Evolutionary conservation across 2,329 filamentous ascomycete species (phyloP), one percentile per base, ranked within the genome.

Genomic region (Akanthomyces dipterigenus): DNA sequence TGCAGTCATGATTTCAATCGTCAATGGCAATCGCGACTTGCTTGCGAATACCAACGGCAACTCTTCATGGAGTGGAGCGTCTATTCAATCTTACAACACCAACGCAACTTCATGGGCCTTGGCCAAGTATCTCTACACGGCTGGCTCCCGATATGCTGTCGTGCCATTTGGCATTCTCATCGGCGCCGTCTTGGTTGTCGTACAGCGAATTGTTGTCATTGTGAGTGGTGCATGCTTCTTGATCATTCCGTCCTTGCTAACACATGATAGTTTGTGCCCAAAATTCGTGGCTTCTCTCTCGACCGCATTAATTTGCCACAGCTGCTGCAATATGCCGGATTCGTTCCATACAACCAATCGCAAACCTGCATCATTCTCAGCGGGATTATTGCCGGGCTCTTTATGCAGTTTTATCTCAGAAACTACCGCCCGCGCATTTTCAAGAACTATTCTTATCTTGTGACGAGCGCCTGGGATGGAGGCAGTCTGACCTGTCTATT

Each of bases 331-430:
- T 83, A 76, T 60, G 77, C 80, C 9, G 82, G 81, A 16, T 83
- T 73, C 59, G 79, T 84, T 58, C 81, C 82, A 0, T 83, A 82
- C 70, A 82, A 83, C 68, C 70, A 73, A 48, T 79, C 77, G 0
- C 82, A 84, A 67, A 84, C 82, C 1, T 84, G 82, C 63, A 78
- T 84, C 31, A 69, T 84, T 54, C 69, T 80, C 61, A 81, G 76
- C 66, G 75, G 76, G 67, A 3, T 77, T n/a, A 31, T 75, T 26
- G 63, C 72, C 2, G 81, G 79, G 1, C 78, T 83, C 68, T 82
- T 76, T 64, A 71, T 75, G 9, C 81, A 83, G 69, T 80, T 74
- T 64, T 83, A 78, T 59, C 75, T 83, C 20, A 77, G 81, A 61
- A 82, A 82, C 73, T 79, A 81, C 70, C 70, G 70, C 8, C 82